These are phyloP conservation scores for Magnaporthiopsis incrustans DNA, from an alignment of 2,329 filamentous ascomycete genomes.

Conservation along the genomic window DNA sequence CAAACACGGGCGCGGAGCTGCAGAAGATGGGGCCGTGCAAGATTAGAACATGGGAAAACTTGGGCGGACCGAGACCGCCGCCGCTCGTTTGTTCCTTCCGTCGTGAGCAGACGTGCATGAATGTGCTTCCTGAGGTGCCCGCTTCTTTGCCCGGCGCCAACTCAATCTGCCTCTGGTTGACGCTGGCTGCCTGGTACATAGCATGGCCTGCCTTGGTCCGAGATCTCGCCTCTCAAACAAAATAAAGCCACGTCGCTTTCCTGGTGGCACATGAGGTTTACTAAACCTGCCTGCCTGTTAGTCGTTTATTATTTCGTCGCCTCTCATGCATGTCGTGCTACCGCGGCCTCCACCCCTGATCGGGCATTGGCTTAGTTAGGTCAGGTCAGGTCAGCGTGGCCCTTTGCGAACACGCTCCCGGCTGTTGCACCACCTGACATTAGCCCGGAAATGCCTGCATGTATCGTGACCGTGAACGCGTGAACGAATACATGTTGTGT, in stretches of 20 bases:
- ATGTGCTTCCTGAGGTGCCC: background rate
- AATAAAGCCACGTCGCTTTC: background rate
- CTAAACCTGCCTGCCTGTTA: background rate
- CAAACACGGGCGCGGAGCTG: background rate
- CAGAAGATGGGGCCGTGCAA: background rate
- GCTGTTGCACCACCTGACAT: background rate
- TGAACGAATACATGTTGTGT: too few species aligned
- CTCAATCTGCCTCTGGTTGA: background rate
- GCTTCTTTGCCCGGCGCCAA: background rate
- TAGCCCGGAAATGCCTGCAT: background rate
- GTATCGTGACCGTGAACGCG: too few species aligned
- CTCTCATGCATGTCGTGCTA: too few species aligned
- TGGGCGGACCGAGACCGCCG: background rate
- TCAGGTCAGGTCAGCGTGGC: too few species aligned
- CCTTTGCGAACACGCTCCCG: background rate
- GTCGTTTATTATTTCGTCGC: too few species aligned
- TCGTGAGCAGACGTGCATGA: background rate
- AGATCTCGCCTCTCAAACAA: background rate
- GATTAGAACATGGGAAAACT: background rate
- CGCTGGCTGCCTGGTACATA: background rate
- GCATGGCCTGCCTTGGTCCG: background rate
- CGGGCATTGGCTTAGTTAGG: background rate
- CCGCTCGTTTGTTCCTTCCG: background rate
- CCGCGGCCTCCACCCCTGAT: background rate
- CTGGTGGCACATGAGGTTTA: background rate